A percentile compares a stretch with the other conserved stretches of the same genome.
Evolutionary conservation across 305 asterid species (phyloP).

Genomic region (Solanum hybrid): DNA sequence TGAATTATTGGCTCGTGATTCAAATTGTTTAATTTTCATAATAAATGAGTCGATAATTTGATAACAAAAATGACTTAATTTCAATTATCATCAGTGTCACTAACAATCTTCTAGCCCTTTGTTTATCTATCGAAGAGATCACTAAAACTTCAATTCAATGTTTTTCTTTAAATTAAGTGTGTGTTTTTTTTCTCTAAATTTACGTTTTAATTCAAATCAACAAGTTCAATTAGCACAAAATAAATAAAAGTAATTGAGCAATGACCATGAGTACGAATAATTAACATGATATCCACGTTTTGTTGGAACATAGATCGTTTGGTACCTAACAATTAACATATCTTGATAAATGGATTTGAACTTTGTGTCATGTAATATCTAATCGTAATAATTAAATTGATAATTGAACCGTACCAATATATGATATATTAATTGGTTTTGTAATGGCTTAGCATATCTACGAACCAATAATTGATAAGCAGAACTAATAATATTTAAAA

Average conservation of each 20-base stretch:
- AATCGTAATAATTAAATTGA: not conserved
- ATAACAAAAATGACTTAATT: not conserved
- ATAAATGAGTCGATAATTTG: not conserved
- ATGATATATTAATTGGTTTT: no score
- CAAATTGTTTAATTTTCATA: not conserved
- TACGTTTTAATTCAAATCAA: not conserved
- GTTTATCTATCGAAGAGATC: not conserved
- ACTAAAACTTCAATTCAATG: not conserved
- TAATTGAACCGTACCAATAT: not conserved
- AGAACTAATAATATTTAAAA: not conserved
- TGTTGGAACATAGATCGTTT: not conserved
- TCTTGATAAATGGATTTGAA: not conserved
- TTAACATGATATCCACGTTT: not conserved
- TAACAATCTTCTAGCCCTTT: not conserved
- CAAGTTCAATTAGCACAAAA: not conserved
- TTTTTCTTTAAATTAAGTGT: not conserved
- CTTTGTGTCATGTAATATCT: not conserved
- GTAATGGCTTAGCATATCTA: no score
- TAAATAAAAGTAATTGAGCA: not conserved
- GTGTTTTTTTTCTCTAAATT: not conserved
- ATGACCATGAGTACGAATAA: not conserved
- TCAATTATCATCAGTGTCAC: not conserved
- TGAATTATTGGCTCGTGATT: not conserved
- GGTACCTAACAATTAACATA: not conserved
- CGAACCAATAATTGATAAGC: not conserved